These are phyloP conservation scores for Pestalotiopsis sp. DNA, from an alignment of 2,329 filamentous ascomycete species.

Conservation along the genomic window DNA sequence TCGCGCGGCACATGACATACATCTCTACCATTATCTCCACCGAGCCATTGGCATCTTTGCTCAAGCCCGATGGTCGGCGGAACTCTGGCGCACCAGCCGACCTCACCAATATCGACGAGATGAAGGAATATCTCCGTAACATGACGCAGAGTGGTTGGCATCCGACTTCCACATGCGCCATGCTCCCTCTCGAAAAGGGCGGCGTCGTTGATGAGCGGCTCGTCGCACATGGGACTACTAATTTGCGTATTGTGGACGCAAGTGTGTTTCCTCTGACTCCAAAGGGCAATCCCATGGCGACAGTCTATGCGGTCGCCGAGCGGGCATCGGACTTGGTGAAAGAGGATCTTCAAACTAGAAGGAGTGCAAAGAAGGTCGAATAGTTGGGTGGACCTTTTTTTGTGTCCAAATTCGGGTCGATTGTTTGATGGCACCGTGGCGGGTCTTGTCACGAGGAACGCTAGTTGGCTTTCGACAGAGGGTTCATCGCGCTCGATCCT, in stretches of 20 bases:
- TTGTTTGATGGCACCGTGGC: neutral
- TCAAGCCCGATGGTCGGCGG: neutral
- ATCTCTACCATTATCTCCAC: neutral
- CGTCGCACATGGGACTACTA: neutral
- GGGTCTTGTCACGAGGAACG: neutral
- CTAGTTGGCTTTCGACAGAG: neutral
- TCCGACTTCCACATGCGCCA: neutral
- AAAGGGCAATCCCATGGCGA: conserved; percentile 1
- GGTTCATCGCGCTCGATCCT: neutral
- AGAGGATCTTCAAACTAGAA: neutral
- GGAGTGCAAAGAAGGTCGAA: neutral
- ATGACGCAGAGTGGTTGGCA: conserved; percentile 1
- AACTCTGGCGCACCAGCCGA: neutral
- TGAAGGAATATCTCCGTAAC: neutral
- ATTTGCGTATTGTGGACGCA: neutral
- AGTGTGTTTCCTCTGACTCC: neutral
- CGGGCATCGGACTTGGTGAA: conserved; percentile 1
- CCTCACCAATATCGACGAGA: neutral
- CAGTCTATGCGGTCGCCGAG: conserved; percentile 1
- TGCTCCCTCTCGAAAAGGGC: neutral
- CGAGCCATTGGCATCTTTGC: conserved; percentile 1
- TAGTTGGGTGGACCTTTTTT: neutral
- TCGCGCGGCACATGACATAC: conserved; percentile 14
- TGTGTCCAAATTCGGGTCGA: too few species aligned
- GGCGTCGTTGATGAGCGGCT: neutral